phyloP scores from a whole-genome alignment of 2,329 filamentous ascomycete species.

The Fusarium sp. region DNA sequence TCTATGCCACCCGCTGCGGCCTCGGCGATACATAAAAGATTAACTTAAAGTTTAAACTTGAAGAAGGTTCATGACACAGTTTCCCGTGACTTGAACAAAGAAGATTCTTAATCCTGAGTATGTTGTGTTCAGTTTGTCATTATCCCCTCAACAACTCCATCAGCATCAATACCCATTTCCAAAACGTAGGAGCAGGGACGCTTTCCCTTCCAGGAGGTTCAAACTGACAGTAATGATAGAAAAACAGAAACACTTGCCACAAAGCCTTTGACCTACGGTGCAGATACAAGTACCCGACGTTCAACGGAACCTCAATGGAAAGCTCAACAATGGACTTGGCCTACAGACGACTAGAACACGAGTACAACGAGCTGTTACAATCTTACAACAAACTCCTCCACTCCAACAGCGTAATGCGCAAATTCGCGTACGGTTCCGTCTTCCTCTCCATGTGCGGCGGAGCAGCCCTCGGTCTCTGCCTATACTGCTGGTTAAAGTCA shows the following conservation, averaged over 20 bases:
- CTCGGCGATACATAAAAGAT: neutral
- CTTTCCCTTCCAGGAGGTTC: neutral
- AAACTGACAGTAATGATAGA: neutral
- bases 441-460: neutral
- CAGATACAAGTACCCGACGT: neutral
- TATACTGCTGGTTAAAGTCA: neutral
- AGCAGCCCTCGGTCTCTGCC: neutral
- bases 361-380: neutral
- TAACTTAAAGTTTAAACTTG: neutral
- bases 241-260: neutral
- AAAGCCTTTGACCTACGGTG: neutral
- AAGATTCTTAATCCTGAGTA: neutral
- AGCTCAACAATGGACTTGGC: neutral
- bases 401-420: neutral
- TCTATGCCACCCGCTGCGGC: neutral
- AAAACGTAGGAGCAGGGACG: neutral
- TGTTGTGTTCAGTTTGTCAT: neutral
- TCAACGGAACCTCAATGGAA: neutral
- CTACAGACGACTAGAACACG: neutral
- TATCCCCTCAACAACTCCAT: neutral
- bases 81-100: neutral
- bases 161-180: neutral
- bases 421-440: neutral
- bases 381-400: neutral
- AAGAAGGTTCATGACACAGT: neutral